Evolutionary conservation across 305 asterid genomes (phyloP).

Genomic region (Fraxinus sp.): DNA sequence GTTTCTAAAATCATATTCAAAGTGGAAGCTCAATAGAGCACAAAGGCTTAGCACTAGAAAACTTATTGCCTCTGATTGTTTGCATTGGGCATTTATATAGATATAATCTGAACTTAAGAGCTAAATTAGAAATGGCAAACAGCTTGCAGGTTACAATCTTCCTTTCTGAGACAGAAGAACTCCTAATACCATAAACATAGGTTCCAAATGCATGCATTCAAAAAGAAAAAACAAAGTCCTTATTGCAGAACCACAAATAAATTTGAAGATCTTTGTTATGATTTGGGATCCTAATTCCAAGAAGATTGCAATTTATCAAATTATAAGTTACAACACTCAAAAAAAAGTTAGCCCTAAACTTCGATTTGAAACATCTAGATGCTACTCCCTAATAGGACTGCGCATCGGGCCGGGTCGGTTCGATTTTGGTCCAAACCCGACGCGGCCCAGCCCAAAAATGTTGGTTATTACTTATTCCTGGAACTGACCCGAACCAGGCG

Average conservation of each 20-base stretch:
- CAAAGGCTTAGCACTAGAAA: background rate
- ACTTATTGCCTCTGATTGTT: background rate
- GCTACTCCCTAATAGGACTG: conserved; percentile 23
- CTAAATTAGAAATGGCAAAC: background rate
- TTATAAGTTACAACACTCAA: background rate
- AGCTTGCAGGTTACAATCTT: background rate
- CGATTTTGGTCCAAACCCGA: too few species aligned
- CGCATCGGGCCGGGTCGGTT: conserved; percentile 99
- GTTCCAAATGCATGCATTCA: background rate
- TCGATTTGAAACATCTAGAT: conserved; percentile 1
- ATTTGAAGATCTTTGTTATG: background rate
- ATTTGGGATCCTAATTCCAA: background rate
- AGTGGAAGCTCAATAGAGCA: background rate
- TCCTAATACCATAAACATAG: background rate
- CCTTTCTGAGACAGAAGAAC: background rate
- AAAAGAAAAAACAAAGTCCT: background rate
- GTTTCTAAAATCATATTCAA: background rate
- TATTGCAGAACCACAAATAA: background rate
- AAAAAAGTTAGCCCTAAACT: background rate
- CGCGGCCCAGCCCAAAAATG: too few species aligned
- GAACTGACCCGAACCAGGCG: too few species aligned
- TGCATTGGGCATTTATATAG: background rate
- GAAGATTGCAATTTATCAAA: background rate
- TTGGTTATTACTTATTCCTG: too few species aligned
- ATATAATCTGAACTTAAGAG: background rate